A percentile compares a stretch with the other conserved stretches of the same genome.
Conservation (phyloP, 805 yeast species). For the Candida koratica region DNA sequence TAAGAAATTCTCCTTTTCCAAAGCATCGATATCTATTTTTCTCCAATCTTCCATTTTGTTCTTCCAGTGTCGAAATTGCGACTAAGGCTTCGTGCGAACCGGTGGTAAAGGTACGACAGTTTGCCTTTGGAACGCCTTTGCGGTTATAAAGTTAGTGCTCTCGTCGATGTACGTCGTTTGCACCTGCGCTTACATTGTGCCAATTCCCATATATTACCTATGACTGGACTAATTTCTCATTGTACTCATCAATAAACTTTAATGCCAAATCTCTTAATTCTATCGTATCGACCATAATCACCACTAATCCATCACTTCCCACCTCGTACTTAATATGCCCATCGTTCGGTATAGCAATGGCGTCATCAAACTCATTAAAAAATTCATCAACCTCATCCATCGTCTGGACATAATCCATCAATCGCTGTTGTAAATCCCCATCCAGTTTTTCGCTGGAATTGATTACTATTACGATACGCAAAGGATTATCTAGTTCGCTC, state of each 20-base stretch:
- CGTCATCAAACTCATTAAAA: constrained; percentile 50
- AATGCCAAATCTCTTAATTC: constrained; percentile 37
- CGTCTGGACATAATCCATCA: constrained; percentile 42
- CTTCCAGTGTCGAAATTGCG: no score
- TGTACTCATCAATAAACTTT: constrained; percentile 41
- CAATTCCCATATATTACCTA: no score
- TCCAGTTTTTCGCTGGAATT: constrained; percentile 32
- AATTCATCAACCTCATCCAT: constrained; percentile 47
- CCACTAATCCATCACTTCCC: constrained; percentile 58
- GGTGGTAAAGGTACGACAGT: constrained; percentile 3
- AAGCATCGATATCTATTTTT: constrained; percentile 89
- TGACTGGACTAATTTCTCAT: constrained; percentile 10
- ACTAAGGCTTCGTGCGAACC: no score
- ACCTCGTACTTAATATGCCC: constrained; percentile 55
- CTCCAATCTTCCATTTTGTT: constrained; percentile 72
- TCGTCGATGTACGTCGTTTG: no score
- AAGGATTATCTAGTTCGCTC: constrained; percentile 44
- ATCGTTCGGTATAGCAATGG: constrained; percentile 52
- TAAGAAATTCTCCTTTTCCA: constrained; percentile 75
- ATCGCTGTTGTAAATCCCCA: constrained; percentile 48
- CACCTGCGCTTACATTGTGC: no score
- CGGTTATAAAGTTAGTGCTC: no score
- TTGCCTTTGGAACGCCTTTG: no score
- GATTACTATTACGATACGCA: constrained; percentile 42
- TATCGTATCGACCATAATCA: constrained; percentile 46